A percentile compares a stretch with the other conserved stretches of the same genome.
Conservation (phyloP, 164 flowering plant species). For the Santalum album region DNA sequence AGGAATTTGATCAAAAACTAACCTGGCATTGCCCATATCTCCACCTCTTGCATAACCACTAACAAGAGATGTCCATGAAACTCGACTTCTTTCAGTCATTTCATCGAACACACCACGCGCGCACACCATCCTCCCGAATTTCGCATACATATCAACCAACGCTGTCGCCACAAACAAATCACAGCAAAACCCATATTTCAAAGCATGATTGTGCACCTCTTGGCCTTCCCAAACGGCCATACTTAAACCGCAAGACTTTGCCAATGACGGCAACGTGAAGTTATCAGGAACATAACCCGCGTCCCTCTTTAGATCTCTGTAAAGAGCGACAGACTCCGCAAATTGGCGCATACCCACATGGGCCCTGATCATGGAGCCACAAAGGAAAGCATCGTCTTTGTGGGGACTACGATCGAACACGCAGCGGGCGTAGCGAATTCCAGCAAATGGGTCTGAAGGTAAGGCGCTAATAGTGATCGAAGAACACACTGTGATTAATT, state of each 20-base stretch:
- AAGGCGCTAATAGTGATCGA: conserved; percentile 10
- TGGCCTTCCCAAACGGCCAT: conserved; percentile 35
- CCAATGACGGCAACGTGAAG: conserved; percentile 44
- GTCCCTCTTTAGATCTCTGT: conserved; percentile 29
- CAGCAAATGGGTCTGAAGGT: conserved; percentile 11
- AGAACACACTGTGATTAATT: conserved; percentile 41
- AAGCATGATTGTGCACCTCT: conserved; percentile 43
- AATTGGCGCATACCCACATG: conserved; percentile 34
- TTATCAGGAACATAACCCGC: conserved; percentile 38
- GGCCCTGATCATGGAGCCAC: conserved; percentile 66
- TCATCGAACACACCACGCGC: conserved; percentile 61
- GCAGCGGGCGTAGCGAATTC: conserved; percentile 44
- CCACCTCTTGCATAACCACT: conserved; percentile 60
- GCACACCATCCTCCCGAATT: conserved; percentile 31
- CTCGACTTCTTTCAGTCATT: conserved; percentile 51
- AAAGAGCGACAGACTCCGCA: conserved; percentile 36
- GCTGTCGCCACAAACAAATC: conserved; percentile 61
- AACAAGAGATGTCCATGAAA: conserved; percentile 66
- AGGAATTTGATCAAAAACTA: conserved; percentile 49
- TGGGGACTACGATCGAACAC: conserved; percentile 42
- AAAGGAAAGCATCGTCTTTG: conserved; percentile 43
- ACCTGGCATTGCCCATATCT: conserved; percentile 30
- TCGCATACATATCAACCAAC: conserved; percentile 68
- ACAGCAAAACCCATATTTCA: conserved; percentile 42
- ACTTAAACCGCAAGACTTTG: conserved; percentile 41